phyloP scores from a whole-genome alignment of 768 basidiomycete genomes.

The Hygrophoropsis aurantiaca region DNA sequence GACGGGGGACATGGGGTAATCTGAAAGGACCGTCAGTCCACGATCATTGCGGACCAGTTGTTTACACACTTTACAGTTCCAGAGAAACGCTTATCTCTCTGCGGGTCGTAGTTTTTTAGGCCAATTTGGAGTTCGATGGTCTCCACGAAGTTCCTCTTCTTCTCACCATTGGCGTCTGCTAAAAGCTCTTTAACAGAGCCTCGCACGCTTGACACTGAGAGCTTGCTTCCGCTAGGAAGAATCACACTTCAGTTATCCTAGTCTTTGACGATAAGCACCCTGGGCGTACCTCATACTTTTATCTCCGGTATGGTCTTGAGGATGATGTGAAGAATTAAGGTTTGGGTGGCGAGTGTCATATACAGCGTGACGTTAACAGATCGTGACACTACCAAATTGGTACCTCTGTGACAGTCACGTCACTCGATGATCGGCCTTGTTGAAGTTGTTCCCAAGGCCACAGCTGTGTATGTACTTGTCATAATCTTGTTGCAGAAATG shows the following conservation, averaged over 20 bases:
- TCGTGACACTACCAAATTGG: not conserved
- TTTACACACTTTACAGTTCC: slow-evolving; percentile 87
- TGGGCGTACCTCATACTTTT: slow-evolving; percentile 31
- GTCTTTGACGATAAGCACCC: not conserved
- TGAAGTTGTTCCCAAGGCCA: too few species aligned
- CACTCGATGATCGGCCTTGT: too few species aligned
- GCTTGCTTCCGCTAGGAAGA: slow-evolving; percentile 57
- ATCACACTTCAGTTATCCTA: not conserved
- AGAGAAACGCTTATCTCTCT: slow-evolving; percentile 99
- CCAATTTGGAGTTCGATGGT: slow-evolving; percentile 96
- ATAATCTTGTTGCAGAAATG: too few species aligned
- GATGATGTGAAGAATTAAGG: slow-evolving; percentile 25
- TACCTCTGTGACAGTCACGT: too few species aligned
- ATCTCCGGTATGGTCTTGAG: slow-evolving; percentile 14
- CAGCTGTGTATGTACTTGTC: too few species aligned
- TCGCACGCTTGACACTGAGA: slow-evolving; percentile 99
- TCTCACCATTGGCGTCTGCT: slow-evolving; percentile 79
- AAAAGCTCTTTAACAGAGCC: slow-evolving; percentile 92
- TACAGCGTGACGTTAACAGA: slow-evolving; percentile 33
- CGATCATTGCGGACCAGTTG: not conserved
- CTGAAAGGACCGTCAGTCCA: slow-evolving; percentile 38
- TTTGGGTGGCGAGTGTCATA: slow-evolving; percentile 31
- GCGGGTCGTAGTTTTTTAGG: slow-evolving; percentile 99
- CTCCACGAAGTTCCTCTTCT: slow-evolving; percentile 93
- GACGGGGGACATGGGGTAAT: slow-evolving; percentile 95